Conservation (phyloP, 768 basidiomycete species). For the Mycena polygramma region DNA sequence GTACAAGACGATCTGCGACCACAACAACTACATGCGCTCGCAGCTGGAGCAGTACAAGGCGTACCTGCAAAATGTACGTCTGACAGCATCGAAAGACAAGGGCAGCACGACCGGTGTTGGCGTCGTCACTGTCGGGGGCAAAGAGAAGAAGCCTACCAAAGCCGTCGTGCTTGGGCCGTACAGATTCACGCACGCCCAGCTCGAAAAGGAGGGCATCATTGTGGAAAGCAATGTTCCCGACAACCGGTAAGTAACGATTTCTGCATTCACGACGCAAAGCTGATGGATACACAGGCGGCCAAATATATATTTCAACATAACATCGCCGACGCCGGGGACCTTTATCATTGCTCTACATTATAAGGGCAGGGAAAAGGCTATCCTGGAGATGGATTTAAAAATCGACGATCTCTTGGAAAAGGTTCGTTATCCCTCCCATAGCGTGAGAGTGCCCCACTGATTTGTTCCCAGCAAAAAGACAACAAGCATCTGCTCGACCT, state of each 20-base stretch:
- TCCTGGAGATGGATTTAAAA: conserved; percentile 99
- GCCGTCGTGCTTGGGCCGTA: conserved; percentile 93
- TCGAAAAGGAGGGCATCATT: conserved; percentile 99
- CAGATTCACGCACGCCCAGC: conserved; percentile 96
- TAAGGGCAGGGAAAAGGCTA: conserved; percentile 98
- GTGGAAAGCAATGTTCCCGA: conserved; percentile 99
- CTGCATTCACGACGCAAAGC: conserved; percentile 31
- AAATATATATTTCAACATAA: conserved; percentile 99
- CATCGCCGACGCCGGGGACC: conserved; percentile 96
- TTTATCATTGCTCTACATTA: conserved; percentile 99
- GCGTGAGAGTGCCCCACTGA: not conserved
- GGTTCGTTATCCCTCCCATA: conserved; percentile 59
- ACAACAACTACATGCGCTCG: conserved; percentile 95
- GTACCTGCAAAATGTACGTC: conserved; percentile 96
- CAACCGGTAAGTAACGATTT: conserved; percentile 76
- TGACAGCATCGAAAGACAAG: conserved; percentile 91
- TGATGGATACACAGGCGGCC: conserved; percentile 72
- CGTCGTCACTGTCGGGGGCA: conserved; percentile 95
- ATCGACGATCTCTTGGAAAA: conserved; percentile 98
- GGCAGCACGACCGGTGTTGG: conserved; percentile 90
- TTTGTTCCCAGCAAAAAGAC: conserved; percentile 89
- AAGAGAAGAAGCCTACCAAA: conserved; percentile 94
- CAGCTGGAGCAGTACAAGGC: conserved; percentile 99
- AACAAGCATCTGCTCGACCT: conserved; percentile 96
- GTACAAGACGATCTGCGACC: conserved; percentile 99